Base-by-base conservation (phyloP, 495 filamentous ascomycete genomes). In the Penicillium turbatum region DNA sequence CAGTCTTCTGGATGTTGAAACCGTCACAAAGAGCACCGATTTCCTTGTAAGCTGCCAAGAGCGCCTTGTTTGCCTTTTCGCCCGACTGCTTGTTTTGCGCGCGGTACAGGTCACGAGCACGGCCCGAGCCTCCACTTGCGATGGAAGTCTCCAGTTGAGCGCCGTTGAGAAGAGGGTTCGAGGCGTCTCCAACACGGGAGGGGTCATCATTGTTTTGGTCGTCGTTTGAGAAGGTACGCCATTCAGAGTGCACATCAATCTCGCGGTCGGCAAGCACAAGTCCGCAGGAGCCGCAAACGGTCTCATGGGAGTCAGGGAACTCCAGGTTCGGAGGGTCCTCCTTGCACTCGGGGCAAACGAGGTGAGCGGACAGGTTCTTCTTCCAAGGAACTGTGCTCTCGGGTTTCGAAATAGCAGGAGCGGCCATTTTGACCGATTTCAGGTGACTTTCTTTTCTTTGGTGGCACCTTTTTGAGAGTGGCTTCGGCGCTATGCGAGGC, bases 151-250 rank as follows among this genome's bases (percentile, higher is more conserved):
- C 85, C 37, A 98, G 85, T 72, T 97, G 92, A 54, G 89, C 86
- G 40, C 92, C 95, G 61, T 96, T 90, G 35, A 95, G 80, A 51
- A 97, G 80, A 16, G 86, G 81, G 61, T 97, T 96, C 35, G 83
- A 82, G 0, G 83, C 89, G 45, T 97, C 93, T 71, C 93, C 93
- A 59, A 98, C 93, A 90, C 93, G 93, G 47, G 89, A 95, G 1
- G 93, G 93, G 66, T 98, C 93, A 58, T 97, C 93, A 65, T 87
- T 90, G 66, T 87, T 90, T 68, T 95, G 89, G 62, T 98, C 95
- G 61, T 98, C 93, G 72, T 96, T 97, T 53, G 89, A 87, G 71
- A 98, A 98, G 7, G 95, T 98, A 62, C 93, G 89, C 93, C 93
- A 98, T 75, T 98, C 93, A 45, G 90, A 96, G 45, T 95, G 86